Evolutionary conservation across 257 asterid species (phyloP).

Genomic region (Capsicum chinense): DNA sequence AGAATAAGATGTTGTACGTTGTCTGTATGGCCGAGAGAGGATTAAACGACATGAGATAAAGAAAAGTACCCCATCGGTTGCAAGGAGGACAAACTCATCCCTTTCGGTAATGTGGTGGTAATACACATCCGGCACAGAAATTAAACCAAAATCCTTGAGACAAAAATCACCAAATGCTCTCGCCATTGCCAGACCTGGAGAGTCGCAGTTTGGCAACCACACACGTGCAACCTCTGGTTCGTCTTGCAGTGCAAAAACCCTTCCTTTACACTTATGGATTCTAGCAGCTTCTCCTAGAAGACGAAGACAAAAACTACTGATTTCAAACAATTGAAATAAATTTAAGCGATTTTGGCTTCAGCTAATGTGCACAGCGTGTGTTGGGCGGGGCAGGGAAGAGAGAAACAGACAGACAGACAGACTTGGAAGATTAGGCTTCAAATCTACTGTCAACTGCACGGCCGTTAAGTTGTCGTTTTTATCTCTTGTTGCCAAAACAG

Average conservation of each 20-base stretch:
- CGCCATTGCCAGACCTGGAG: constrained; percentile 99
- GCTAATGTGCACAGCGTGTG: not conserved
- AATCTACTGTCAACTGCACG: constrained; percentile 90
- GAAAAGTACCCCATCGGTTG: constrained; percentile 88
- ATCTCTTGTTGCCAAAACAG: constrained; percentile 86
- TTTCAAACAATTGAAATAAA: constrained; percentile 7
- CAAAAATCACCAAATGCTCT: constrained; percentile 99
- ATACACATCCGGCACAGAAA: constrained; percentile 93
- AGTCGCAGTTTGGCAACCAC: constrained; percentile 95
- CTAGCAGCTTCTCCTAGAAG: constrained; percentile 90
- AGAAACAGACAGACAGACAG: constrained; percentile 25
- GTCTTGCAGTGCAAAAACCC: constrained; percentile 98
- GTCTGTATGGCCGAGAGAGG: not conserved
- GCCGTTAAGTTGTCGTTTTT: constrained; percentile 71
- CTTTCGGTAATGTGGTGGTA: constrained; percentile 69
- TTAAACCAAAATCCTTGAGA: constrained; percentile 92
- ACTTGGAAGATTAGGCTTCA: constrained; percentile 99
- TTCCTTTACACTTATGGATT: constrained; percentile 91
- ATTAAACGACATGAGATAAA: not conserved
- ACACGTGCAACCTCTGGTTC: constrained; percentile 99
- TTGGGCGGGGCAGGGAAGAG: not conserved
- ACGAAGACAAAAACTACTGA: constrained; percentile 5
- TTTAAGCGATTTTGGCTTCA: not conserved
- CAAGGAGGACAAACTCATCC: constrained; percentile 89
- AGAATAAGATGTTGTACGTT: not conserved